phyloP scores from a whole-genome alignment of 768 basidiomycete species.

The Agrocybe pediades region DNA sequence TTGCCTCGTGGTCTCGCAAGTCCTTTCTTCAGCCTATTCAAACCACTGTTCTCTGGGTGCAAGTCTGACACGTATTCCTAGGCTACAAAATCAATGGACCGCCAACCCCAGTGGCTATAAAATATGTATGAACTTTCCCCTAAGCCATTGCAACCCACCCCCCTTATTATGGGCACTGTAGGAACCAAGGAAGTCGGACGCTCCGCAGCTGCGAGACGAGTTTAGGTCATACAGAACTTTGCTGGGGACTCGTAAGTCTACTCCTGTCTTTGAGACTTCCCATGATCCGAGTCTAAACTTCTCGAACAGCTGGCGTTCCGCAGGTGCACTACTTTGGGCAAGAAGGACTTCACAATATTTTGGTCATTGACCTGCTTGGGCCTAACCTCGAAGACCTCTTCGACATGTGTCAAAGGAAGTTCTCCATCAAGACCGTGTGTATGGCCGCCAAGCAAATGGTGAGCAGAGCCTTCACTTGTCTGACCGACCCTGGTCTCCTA shows the following conservation, averaged over 20 bases:
- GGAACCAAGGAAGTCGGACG: constrained; percentile 97
- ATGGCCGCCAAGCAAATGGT: constrained; percentile 99
- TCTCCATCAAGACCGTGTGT: constrained; percentile 96
- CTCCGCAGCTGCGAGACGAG: constrained; percentile 96
- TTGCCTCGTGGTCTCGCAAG: not conserved
- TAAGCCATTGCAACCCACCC: not conserved
- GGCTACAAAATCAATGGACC: constrained; percentile 29
- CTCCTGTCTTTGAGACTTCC: constrained; percentile 1
- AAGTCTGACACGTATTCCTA: constrained; percentile 16
- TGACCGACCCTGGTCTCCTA: not conserved
- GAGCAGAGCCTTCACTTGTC: constrained; percentile 26
- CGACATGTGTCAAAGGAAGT: constrained; percentile 99
- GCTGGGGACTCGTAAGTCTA: constrained; percentile 82
- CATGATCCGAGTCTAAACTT: constrained; percentile 13
- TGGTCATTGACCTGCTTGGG: constrained; percentile 94
- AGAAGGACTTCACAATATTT: constrained; percentile 96
- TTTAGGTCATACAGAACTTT: constrained; percentile 97
- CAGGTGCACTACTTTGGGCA: constrained; percentile 99
- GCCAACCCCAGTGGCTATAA: constrained; percentile 93
- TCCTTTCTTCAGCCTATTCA: not conserved
- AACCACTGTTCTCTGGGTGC: constrained; percentile 40
- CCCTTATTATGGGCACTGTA: constrained; percentile 28
- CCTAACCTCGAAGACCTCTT: constrained; percentile 98
- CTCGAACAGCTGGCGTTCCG: constrained; percentile 80
- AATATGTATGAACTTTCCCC: constrained; percentile 70